These are phyloP conservation scores for Rhodotorula babjevae DNA, from an alignment of 768 basidiomycete species.

Conservation along the genomic window DNA sequence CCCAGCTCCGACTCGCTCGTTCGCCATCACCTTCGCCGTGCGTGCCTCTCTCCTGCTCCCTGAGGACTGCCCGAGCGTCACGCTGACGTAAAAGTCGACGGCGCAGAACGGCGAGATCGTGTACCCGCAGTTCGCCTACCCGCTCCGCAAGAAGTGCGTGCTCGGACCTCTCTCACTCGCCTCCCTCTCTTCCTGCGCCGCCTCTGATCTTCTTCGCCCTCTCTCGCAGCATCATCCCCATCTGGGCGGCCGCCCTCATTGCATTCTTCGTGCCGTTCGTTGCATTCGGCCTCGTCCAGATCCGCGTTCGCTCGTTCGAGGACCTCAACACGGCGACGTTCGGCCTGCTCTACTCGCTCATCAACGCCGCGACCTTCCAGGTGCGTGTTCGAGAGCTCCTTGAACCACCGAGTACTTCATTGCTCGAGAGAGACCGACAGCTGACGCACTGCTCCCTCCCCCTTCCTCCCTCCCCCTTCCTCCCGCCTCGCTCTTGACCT, in stretches of 20 bases:
- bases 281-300: slow-evolving; percentile 58
- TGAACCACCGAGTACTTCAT: not conserved
- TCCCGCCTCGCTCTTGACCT: too few relatives aligned
- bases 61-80: not conserved
- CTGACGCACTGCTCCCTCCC: too few relatives aligned
- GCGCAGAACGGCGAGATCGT: slow-evolving; percentile 53
- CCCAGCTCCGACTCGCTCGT: slow-evolving; percentile 45
- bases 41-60: not conserved
- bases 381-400: slow-evolving; percentile 1
- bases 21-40: slow-evolving; percentile 42
- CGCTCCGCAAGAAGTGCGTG: slow-evolving; percentile 53
- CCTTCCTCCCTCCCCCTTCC: not conserved
- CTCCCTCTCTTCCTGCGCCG: not conserved
- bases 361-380: slow-evolving; percentile 53
- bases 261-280: slow-evolving; percentile 58
- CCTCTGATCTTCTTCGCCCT: too few relatives aligned
- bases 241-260: slow-evolving; percentile 56
- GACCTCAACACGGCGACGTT: slow-evolving; percentile 56
- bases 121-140: slow-evolving; percentile 57
- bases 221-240: slow-evolving; percentile 48
- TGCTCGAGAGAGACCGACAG: too few relatives aligned
- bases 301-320: slow-evolving; percentile 52
- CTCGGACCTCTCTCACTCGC: not conserved
- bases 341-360: slow-evolving; percentile 56
- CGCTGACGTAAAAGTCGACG: slow-evolving; percentile 44